Percentiles rank a stretch among this genome's conserved stretches.
Conservation (phyloP, 495 filamentous ascomycete genomes). For the Tuber brumale region DNA sequence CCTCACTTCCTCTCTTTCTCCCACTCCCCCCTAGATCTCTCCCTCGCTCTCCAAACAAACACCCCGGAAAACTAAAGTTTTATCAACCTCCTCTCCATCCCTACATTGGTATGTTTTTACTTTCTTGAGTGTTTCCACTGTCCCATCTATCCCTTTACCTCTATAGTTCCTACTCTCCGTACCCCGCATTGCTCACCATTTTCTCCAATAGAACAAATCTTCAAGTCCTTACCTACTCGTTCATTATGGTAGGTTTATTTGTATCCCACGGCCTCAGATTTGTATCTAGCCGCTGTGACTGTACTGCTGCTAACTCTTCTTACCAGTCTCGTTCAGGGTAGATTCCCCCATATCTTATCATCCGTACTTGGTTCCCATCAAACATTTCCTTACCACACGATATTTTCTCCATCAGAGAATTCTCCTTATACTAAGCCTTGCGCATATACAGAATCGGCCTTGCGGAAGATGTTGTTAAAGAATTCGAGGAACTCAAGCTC, state of each 20-base stretch:
- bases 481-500: slow-evolving; percentile 88
- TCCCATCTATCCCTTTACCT: background rate
- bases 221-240: slow-evolving; percentile 8
- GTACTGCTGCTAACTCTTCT: slow-evolving; percentile 2
- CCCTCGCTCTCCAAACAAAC: slow-evolving; percentile 6
- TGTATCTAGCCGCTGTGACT: background rate
- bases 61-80: background rate
- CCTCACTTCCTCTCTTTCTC: slow-evolving; percentile 12
- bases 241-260: slow-evolving; percentile 16
- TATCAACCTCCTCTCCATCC: background rate
- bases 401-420: background rate
- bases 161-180: background rate
- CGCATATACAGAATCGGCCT: slow-evolving; percentile 61
- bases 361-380: background rate
- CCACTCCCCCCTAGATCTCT: slow-evolving; percentile 18
- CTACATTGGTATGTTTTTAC: background rate
- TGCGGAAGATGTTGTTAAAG: slow-evolving; percentile 66
- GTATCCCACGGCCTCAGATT: background rate
- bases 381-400: background rate
- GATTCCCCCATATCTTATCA: slow-evolving; percentile 19
- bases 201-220: slow-evolving; percentile 9
- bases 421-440: background rate
- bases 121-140: background rate
- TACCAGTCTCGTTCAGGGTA: slow-evolving; percentile 43
- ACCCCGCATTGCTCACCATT: slow-evolving; percentile 33